Base-by-base conservation (phyloP, 345 rosid species). In the Rhodamnia rubescens region DNA sequence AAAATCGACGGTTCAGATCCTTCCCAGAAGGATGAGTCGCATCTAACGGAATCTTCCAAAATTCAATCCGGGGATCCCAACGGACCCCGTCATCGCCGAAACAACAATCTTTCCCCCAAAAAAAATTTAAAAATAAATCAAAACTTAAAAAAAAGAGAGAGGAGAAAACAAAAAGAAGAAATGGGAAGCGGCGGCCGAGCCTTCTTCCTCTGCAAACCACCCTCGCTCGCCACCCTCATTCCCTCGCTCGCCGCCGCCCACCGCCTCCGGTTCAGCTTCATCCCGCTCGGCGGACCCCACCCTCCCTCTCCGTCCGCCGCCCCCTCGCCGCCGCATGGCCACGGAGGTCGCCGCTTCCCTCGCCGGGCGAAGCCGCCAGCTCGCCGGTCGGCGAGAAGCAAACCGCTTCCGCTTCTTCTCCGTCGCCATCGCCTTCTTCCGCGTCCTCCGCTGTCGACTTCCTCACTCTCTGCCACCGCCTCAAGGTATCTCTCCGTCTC, bases 401-500 rank as follows among this genome's bases (percentile, higher is more conserved):
- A 52, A 87, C 87, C 84, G 85, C 89, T 83, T 40, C 86, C 56
- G 64, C 89, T 11, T 83, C 88, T 4, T 81, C 95, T 18, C 86
- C 91, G 86, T 88, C 94, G 11, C 93, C 98, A 21, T 51, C 89
- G 83, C 64, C 90, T 52, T 87, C 91, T 2, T 81, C 96, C 27
- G 89, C 93, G 85, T 88, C 95, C 20, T 94, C 98, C 44, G 98
- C 94, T 11, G 89, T 97, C 42, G 99, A 97, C 87, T 95, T 97
- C 81, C 98, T 97, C 90, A 89, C 98, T n/a, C 93, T 95, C 51
- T 95, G 98, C 82, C 94, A 95, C 91, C 94, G 93, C 83, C 98
- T 97, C 85, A 97, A 97, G 95, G 99, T 95, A 75, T 22, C 21
- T n/a, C 50, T 56, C n/a, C 84, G 29, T 52, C 24, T 52, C 57